A percentile compares a stretch with the other conserved stretches of the same genome.
Conservation (phyloP, 2,329 filamentous ascomycete genomes). For the Orbilia quercus region DNA sequence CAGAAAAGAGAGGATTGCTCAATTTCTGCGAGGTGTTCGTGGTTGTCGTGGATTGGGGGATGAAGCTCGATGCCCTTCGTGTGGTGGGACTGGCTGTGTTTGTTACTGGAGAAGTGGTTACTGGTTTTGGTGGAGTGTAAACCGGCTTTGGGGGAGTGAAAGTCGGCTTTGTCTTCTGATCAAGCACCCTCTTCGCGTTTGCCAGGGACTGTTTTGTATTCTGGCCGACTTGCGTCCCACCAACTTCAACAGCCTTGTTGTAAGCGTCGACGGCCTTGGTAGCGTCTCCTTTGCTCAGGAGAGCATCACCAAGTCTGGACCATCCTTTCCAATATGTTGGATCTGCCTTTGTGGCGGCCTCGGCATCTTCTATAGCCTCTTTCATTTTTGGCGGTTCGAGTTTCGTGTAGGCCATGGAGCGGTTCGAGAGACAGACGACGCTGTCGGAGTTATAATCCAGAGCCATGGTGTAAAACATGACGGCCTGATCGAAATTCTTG, state of each 20-base stretch:
- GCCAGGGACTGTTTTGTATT: conserved; percentile 51
- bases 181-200: conserved; percentile 39
- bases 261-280: conserved; percentile 36
- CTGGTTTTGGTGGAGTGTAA: no score
- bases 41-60: neutral
- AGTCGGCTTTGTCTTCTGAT: conserved; percentile 7
- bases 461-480: conserved; percentile 55
- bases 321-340: conserved; percentile 51
- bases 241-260: conserved; percentile 40
- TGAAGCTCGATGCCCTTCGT: neutral
- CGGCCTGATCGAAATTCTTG: conserved; percentile 46
- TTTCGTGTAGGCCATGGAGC: conserved; percentile 48
- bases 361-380: conserved; percentile 39
- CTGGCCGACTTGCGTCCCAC: conserved; percentile 38
- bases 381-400: conserved; percentile 43
- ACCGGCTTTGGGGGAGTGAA: conserved; percentile 1
- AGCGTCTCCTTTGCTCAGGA: conserved; percentile 37
- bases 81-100: neutral
- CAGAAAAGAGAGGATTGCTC: conserved; percentile 1
- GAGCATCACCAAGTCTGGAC: conserved; percentile 44
- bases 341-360: conserved; percentile 48
- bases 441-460: conserved; percentile 47
- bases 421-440: conserved; percentile 44
- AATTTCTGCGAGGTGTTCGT: neutral
- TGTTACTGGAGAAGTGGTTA: neutral